phyloP scores from a whole-genome alignment of 352 stramenopile genomes.

The Vaucheria bursata region DNA sequence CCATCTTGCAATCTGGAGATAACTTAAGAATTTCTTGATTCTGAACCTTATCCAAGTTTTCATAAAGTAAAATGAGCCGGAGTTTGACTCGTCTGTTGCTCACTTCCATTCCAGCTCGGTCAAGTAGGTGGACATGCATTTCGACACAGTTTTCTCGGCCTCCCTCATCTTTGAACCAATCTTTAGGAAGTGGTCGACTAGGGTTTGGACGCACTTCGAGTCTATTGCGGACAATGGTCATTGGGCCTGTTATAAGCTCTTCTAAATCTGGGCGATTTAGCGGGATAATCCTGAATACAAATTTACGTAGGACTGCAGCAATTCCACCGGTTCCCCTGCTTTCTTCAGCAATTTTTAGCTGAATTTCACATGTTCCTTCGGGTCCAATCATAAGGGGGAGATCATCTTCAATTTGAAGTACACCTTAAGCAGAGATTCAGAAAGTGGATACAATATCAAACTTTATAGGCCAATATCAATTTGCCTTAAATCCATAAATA shows the following conservation, averaged over 20 bases:
- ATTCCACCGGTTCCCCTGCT: not conserved
- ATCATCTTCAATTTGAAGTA: not conserved
- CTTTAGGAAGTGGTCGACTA: constrained; percentile 62
- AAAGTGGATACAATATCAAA: too few species aligned
- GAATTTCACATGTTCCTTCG: not conserved
- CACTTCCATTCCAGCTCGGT: constrained; percentile 58
- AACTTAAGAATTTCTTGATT: constrained; percentile 40
- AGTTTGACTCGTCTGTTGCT: constrained; percentile 62
- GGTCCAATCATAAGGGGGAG: not conserved
- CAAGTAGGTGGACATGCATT: constrained; percentile 65
- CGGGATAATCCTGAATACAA: constrained; percentile 25
- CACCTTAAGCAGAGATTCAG: too few species aligned
- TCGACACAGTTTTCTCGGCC: constrained; percentile 88
- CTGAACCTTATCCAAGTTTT: too few species aligned
- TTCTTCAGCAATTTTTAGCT: not conserved
- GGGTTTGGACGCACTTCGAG: constrained; percentile 34
- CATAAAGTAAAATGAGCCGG: constrained; percentile 34
- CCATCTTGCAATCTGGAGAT: constrained; percentile 6
- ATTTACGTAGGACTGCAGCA: constrained; percentile 16
- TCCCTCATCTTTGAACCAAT: constrained; percentile 95
- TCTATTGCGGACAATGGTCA: constrained; percentile 41
- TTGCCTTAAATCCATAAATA: too few species aligned
- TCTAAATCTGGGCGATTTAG: constrained; percentile 26
- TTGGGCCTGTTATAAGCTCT: constrained; percentile 33
- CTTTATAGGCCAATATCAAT: too few species aligned